A percentile compares a stretch with the other conserved stretches of the same genome.
These are phyloP conservation scores for Spatholobus suberectus DNA, from an alignment of 306 rosid species.

Conservation along the genomic window DNA sequence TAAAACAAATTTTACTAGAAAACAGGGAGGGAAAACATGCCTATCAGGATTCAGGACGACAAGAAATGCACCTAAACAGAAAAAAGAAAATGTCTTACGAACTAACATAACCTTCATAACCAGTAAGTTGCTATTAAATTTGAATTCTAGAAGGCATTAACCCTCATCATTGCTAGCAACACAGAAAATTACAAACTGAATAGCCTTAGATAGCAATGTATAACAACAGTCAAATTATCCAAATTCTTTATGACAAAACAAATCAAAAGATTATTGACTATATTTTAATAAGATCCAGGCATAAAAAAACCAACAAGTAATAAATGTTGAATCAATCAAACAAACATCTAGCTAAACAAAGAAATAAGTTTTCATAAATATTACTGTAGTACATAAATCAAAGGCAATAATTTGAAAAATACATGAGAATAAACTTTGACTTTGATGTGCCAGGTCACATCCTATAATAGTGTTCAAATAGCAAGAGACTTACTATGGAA, in stretches of 20 bases:
- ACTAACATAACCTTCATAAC: slow-evolving; percentile 14
- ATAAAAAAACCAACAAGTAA: not conserved
- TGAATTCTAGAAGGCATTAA: slow-evolving; percentile 5
- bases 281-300: slow-evolving; percentile 9
- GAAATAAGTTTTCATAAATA: not conserved
- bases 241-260: not conserved
- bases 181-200: not conserved
- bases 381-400: not conserved
- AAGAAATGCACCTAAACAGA: not conserved
- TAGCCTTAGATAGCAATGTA: not conserved
- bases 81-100: not conserved
- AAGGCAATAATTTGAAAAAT: not conserved
- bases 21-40: not conserved
- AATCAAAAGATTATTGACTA: not conserved
- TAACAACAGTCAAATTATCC: not conserved
- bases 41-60: not conserved
- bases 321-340: slow-evolving; percentile 10
- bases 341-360: slow-evolving; percentile 12
- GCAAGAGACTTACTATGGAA: slow-evolving; percentile 74
- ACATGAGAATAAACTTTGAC: not conserved
- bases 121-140: not conserved
- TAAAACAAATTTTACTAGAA: not conserved
- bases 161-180: not conserved
- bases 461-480: slow-evolving; percentile 7
- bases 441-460: not conserved